Conservation (phyloP, 2,329 filamentous ascomycete genomes). For the Neonectria sp. region DNA sequence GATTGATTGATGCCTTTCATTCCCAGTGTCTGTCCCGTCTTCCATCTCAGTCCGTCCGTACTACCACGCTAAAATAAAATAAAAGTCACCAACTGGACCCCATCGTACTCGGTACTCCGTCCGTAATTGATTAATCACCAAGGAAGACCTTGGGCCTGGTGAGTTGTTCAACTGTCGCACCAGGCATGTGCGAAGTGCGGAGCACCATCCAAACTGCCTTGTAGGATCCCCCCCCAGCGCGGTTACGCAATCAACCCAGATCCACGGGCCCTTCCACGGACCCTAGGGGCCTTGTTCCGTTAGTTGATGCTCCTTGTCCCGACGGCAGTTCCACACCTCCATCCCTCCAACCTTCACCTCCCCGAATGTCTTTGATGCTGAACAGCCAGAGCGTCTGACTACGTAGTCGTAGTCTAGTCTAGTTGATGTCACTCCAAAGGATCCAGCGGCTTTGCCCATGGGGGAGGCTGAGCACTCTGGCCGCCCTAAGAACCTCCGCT, state of each 20-base stretch:
- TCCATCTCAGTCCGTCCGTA: neutral
- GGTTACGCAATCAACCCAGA: conserved; percentile 32
- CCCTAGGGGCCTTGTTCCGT: neutral
- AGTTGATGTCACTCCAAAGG: neutral
- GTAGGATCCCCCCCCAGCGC: conserved; percentile 4
- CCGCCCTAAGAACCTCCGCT: conserved; percentile 4
- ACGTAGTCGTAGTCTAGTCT: neutral
- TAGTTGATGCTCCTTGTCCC: neutral
- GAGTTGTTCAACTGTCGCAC: conserved; percentile 1
- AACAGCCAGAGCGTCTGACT: neutral
- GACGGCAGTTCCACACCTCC: conserved; percentile 14
- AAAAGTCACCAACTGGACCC: no score
- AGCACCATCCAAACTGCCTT: conserved; percentile 13
- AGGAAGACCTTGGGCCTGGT: neutral
- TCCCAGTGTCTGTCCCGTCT: neutral
- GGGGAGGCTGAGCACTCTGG: conserved; percentile 17
- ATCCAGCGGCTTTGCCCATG: neutral
- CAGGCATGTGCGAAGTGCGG: neutral
- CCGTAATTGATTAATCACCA: neutral
- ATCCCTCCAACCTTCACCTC: neutral
- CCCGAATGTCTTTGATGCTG: neutral
- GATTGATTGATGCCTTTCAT: conserved; percentile 11
- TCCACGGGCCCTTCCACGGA: conserved; percentile 17
- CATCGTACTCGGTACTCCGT: neutral
- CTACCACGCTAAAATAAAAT: neutral